Conservation (phyloP, 176 grass and related monocot species). For the Phoenix dactylifera region DNA sequence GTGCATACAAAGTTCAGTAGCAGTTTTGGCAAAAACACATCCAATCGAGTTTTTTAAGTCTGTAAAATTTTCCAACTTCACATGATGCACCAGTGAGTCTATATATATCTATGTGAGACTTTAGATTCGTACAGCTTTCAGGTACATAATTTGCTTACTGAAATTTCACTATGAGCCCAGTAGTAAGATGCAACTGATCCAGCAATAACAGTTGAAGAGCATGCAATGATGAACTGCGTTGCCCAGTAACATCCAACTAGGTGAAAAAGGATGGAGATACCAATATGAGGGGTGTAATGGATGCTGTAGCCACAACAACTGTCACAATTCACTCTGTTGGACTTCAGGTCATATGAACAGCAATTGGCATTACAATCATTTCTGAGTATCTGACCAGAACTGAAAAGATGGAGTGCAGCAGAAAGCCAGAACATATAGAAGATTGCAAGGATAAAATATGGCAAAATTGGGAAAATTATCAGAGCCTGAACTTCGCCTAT, state of each 20-base stretch:
- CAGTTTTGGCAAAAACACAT: too few relatives aligned
- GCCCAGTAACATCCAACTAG: constrained; percentile 93
- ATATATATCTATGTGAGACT: too few relatives aligned
- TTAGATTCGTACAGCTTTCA: constrained; percentile 11
- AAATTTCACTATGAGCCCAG: constrained; percentile 83
- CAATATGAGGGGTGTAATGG: constrained; percentile 87
- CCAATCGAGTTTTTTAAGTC: too few relatives aligned
- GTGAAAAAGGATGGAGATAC: constrained; percentile 90
- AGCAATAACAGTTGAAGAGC: constrained; percentile 77
- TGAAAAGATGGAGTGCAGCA: constrained; percentile 85
- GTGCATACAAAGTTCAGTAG: too few relatives aligned
- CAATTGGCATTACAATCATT: constrained; percentile 94
- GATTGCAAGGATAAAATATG: constrained; percentile 62
- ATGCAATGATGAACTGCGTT: constrained; percentile 83
- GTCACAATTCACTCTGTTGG: constrained; percentile 85
- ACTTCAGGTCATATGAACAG: constrained; percentile 74
- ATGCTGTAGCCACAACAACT: constrained; percentile 90
- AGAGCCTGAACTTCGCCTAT: constrained; percentile 96
- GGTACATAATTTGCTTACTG: constrained; percentile 37
- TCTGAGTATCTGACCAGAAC: constrained; percentile 72
- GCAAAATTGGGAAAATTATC: constrained; percentile 88
- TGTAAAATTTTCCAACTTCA: too few relatives aligned
- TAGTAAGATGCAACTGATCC: constrained; percentile 97
- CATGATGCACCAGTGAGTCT: too few relatives aligned
- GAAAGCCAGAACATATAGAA: constrained; percentile 99